Conservation (phyloP, 805 yeast species). For the Saturnispora sanitii region DNA sequence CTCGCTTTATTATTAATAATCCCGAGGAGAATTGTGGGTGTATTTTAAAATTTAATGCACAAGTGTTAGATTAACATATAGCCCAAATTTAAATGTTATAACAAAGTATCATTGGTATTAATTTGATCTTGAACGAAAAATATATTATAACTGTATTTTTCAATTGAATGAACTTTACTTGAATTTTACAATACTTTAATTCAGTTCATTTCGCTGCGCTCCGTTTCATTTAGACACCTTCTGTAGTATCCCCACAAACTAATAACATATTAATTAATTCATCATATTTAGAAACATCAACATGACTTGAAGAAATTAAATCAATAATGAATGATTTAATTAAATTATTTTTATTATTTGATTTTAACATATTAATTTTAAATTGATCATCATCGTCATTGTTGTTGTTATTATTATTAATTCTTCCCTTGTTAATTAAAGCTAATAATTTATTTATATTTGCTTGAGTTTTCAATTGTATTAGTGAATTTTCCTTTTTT, state of each 20-base stretch:
- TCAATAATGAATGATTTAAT: conserved; percentile 21
- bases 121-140: too few species aligned
- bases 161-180: too few species aligned
- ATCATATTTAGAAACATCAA: conserved; percentile 26
- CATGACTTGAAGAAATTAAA: conserved; percentile 24
- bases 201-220: too few species aligned
- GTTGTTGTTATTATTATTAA: background rate
- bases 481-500: background rate
- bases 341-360: background rate
- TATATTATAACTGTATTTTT: too few species aligned
- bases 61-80: too few species aligned
- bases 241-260: conserved; percentile 23
- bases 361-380: background rate
- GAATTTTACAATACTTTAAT: background rate
- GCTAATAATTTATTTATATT: conserved; percentile 1
- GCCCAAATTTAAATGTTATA: too few species aligned
- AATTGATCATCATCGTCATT: background rate
- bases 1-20: too few species aligned
- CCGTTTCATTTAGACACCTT: conserved; percentile 19
- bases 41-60: too few species aligned
- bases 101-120: too few species aligned
- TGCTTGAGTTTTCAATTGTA: background rate
- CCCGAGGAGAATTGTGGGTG: too few species aligned
- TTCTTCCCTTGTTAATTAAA: too few species aligned
- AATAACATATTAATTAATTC: conserved; percentile 22